Evolutionary conservation across 169 alveolate species (phyloP), one percentile per base, ranked within the genome.

Genomic region (Eimeria brunetti): DNA sequence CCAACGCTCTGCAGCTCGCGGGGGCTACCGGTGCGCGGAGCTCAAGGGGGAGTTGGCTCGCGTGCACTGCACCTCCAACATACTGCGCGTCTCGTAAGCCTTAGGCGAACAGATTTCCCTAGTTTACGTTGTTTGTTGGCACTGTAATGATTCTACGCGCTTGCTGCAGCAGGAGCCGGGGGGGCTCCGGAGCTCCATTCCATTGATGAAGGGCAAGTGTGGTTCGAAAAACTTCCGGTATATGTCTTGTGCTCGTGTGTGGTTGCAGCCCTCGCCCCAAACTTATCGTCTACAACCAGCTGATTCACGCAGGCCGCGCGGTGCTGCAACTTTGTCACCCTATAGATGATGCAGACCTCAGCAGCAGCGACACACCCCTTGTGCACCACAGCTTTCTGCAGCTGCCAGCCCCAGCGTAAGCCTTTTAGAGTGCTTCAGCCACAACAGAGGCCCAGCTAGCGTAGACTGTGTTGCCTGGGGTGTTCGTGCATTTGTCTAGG

Each of bases 391-490:
- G 62, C 83, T 75, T 90, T 53, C 89, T 90, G 69, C 89, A 90
- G 36, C 46, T 76, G 81, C 95, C 95, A 20, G 80, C 95, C 41
- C 95, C 95, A 41, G 67, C 64, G 95, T 90, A 76, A 75, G 95
- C n/a, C 30, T 18, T 41, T 41, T 41, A 41, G 71, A 60, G 30
- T 60, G 7, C 24, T 18, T 1, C 71, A 60, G 71, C 30, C 67
- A 16, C 67, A 58, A 18, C 67, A 58, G 16, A 58, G 16, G 16
- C 80, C 41, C 7, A 58, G 41, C 22, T 1, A 30, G 80, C 78
- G 78, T 67, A 20, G 46, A 24, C 18, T 30, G 78, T 20, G 64
- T 78, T 36, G 5, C 38, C 67, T 2, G 16, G 11, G n/a, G n/a
- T n/a, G 73, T 53, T n/a, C 46, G 33, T 27, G 9, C 51, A 38